phyloP scores from a whole-genome alignment of 495 filamentous ascomycete genomes.

The Cryomyces antarcticus region DNA sequence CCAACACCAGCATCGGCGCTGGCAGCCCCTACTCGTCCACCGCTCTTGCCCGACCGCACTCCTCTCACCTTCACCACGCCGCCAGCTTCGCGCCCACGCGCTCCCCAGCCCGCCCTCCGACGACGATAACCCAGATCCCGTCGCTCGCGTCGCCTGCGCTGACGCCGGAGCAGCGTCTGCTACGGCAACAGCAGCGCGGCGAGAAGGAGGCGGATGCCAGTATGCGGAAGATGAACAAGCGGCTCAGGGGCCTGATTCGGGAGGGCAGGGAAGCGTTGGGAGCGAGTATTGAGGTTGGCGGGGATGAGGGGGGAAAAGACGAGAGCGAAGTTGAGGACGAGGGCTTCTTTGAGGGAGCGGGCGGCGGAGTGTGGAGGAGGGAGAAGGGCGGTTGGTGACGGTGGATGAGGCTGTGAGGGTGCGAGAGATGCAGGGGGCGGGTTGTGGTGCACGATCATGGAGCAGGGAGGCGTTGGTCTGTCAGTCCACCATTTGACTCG shows the following conservation, averaged over 20 bases:
- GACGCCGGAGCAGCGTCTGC: slow-evolving; percentile 10
- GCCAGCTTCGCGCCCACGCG: slow-evolving; percentile 4
- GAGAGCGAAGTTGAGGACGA: neutral
- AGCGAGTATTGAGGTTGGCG: slow-evolving; percentile 49
- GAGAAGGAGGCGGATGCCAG: slow-evolving; percentile 64
- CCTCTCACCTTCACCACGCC: neutral
- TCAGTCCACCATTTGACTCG: too few relatives aligned
- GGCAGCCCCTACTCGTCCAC: too few relatives aligned
- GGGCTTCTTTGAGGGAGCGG: neutral
- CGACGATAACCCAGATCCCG: neutral
- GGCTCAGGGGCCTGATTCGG: slow-evolving; percentile 64
- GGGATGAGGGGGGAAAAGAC: slow-evolving; percentile 1
- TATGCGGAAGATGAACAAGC: slow-evolving; percentile 55
- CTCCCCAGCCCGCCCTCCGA: neutral
- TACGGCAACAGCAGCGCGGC: slow-evolving; percentile 46
- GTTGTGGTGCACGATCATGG: too few relatives aligned
- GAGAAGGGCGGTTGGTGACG: too few relatives aligned
- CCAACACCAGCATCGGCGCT: neutral
- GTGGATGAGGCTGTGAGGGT: too few relatives aligned
- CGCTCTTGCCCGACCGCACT: too few relatives aligned
- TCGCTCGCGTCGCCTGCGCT: neutral
- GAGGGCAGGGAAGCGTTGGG: slow-evolving; percentile 77
- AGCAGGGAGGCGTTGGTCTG: too few relatives aligned
- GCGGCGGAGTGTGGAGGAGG: too few relatives aligned
- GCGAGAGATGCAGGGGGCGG: too few relatives aligned